Percentiles rank a stretch among this genome's conserved stretches.
Evolutionary conservation across 2,329 filamentous ascomycete species (phyloP).

Genomic region (Xylariaceae sp.): DNA sequence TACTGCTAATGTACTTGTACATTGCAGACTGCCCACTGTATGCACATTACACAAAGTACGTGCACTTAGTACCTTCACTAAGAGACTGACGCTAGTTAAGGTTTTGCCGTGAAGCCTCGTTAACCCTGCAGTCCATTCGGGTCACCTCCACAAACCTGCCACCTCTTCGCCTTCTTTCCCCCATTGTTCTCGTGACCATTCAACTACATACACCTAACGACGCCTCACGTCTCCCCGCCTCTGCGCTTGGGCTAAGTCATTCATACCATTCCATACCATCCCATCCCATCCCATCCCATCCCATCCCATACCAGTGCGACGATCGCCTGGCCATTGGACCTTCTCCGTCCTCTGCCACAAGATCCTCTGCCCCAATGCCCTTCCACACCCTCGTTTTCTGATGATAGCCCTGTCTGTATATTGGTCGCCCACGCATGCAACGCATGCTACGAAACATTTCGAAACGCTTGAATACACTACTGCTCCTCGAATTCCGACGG

Average conservation of each 20-base stretch:
- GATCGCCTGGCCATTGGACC: not conserved
- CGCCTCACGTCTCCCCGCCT: not conserved
- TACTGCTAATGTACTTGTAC: not conserved
- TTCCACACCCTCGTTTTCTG: not conserved
- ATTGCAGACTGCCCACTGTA: too few species aligned
- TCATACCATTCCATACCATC: not conserved
- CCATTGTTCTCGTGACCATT: constrained; percentile 2
- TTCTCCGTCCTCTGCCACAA: not conserved
- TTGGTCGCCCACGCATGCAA: not conserved
- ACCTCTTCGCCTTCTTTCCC: constrained; percentile 7
- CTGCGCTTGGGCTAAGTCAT: not conserved
- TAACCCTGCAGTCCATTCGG: constrained; percentile 6
- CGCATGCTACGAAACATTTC: not conserved
- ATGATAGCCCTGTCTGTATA: not conserved
- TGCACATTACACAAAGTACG: not conserved
- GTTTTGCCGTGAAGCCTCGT: constrained; percentile 19
- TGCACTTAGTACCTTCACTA: not conserved
- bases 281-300: not conserved
- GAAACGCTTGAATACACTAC: constrained; percentile 8
- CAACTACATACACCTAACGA: not conserved
- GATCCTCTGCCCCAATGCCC: not conserved
- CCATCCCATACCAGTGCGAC: not conserved
- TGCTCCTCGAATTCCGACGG: not conserved
- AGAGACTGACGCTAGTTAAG: not conserved
- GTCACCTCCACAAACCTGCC: constrained; percentile 10